Percentiles rank a stretch among this genome's conserved stretches.
Evolutionary conservation across 169 alveolate genomes (phyloP).

Genomic region (Eimeria praecox): DNA sequence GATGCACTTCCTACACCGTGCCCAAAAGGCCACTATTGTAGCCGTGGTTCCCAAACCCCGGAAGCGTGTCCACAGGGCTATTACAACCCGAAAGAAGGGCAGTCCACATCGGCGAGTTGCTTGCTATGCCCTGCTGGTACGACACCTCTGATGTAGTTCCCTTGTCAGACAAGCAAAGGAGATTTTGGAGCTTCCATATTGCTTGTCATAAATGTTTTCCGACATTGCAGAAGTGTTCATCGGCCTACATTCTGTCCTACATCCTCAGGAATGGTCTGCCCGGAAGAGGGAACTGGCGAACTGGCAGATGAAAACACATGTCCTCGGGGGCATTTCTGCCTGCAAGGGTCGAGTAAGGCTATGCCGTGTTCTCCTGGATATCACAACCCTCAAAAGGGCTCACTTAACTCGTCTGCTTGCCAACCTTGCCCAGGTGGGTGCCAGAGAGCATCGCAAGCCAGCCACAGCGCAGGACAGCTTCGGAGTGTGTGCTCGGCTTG

Average conservation of each 20-base stretch:
- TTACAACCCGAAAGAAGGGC: conserved; percentile 42
- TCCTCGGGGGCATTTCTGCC: conserved; percentile 53
- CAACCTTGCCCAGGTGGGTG: conserved; percentile 63
- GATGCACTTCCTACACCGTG: conserved; percentile 46
- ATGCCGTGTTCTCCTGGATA: conserved; percentile 51
- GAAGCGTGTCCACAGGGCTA: conserved; percentile 54
- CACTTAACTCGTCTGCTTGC: conserved; percentile 42
- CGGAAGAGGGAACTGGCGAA: conserved; percentile 42
- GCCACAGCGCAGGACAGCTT: not conserved
- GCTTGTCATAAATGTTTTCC: not conserved
- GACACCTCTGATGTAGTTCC: not conserved
- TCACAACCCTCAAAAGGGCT: conserved; percentile 64
- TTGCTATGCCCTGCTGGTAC: conserved; percentile 62
- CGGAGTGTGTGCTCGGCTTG: not conserved
- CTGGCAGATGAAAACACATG: conserved; percentile 25
- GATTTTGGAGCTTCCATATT: not conserved
- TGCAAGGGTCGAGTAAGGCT: conserved; percentile 38
- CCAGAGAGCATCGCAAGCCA: not conserved
- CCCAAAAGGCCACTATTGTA: conserved; percentile 62
- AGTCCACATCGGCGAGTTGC: conserved; percentile 50
- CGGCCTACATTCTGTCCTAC: not conserved
- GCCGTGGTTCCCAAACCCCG: conserved; percentile 64
- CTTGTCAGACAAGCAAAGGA: not conserved
- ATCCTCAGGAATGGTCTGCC: conserved; percentile 49
- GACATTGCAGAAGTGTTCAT: not conserved